Evolutionary conservation across 306 rosid species (phyloP).

Genomic region (Inga oerstediana): DNA sequence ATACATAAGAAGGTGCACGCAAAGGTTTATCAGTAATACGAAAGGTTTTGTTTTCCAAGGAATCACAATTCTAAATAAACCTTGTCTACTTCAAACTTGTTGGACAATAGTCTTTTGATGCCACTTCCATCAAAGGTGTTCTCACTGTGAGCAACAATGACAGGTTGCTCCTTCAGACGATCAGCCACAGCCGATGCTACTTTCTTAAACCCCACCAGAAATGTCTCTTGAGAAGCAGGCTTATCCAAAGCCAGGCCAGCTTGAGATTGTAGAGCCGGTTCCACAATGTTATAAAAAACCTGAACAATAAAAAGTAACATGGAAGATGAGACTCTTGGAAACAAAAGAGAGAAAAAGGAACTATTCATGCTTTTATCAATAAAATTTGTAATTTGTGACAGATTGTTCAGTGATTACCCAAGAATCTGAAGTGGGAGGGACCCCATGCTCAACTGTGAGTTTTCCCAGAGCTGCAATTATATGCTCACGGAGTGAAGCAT

Average conservation of each 20-base stretch:
- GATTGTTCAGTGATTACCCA: constrained; percentile 62
- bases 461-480: constrained; percentile 66
- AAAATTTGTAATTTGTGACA: neutral
- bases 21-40: neutral
- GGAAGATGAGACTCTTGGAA: neutral
- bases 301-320: constrained; percentile 28
- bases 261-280: constrained; percentile 62
- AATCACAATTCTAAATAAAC: constrained; percentile 40
- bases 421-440: constrained; percentile 91
- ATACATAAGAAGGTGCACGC: neutral
- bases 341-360: neutral
- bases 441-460: constrained; percentile 90
- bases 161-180: constrained; percentile 68
- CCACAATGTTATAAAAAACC: constrained; percentile 73
- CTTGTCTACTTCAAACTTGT: constrained; percentile 95
- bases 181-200: constrained; percentile 56
- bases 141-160: constrained; percentile 91
- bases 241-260: constrained; percentile 48
- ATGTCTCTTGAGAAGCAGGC: constrained; percentile 66
- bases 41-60: neutral
- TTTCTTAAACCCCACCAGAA: constrained; percentile 75
- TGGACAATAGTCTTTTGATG: constrained; percentile 70
- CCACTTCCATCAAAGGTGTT: constrained; percentile 85
- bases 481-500: constrained; percentile 53
- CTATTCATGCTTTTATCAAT: neutral